Evolutionary conservation across 2,329 filamentous ascomycete species (phyloP), one percentile per base, ranked within the genome.

Genomic region (Talaromyces funiculosus): DNA sequence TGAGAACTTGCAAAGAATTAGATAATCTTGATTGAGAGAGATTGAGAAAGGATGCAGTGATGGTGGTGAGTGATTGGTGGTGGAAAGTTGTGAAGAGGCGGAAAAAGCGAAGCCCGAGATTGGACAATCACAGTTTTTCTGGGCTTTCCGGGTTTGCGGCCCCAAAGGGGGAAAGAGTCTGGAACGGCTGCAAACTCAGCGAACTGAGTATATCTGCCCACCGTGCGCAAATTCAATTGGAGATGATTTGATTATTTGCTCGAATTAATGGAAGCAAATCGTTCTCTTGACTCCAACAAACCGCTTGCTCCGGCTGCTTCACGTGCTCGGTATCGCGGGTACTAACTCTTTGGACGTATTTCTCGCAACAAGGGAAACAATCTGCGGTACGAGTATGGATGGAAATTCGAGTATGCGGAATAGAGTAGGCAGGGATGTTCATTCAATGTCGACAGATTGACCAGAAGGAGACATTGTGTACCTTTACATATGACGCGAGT

Each of bases 81-180:
- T 20, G 22, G 49, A 31, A 37, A 53, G 51, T 38, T 24, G 51
- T 54, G 51, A 54, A 29, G 51, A 54, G 40, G 51, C 33, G 51
- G 57, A 38, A 47, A 47, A 58, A 53, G 45, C 43, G 22, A 40
- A 29, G 45, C 31, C 43, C 45, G 43, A 59, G 45, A 59, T 53
- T 59, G 57, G 57, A 51, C 45, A 24, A 37, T 37, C 43, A 26
- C 47, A 42, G 38, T 53, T 59, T 59, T 51, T 49, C 31, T 45
- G 38, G 24, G 38, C 29, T 57, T 35, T 57, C 40, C 54, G 54
- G 18, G 26, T 56, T 9, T 42, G 24, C 8, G 29, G 42, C 42
- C 38, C 49, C 58, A 60, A 60, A 55, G 22, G 16, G 38, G 57
- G 57, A 60, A 53, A 45, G 18, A 60, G 24, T 58, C 56, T 58